Evolutionary conservation across 2,329 filamentous ascomycete species (phyloP).

Genomic region (Graphiopsis chlorocephala): DNA sequence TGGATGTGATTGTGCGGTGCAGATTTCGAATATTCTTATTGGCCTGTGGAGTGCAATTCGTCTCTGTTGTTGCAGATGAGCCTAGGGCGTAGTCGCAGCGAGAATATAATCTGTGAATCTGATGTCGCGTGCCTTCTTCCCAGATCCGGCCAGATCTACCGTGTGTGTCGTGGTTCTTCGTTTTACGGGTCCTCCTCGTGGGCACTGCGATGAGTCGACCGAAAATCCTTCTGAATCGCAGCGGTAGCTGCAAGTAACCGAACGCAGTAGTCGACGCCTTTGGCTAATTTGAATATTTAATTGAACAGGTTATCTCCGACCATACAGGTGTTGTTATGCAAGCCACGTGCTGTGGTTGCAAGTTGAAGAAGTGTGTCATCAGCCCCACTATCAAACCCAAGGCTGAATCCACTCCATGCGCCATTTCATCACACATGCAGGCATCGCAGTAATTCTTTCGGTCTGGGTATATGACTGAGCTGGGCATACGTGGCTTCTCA

Average conservation of each 20-base stretch:
- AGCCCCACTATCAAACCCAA: neutral
- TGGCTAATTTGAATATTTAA: neutral
- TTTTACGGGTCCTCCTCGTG: neutral
- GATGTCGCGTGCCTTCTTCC: neutral
- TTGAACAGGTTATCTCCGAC: neutral
- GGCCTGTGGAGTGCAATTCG: neutral
- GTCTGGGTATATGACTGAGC: too few relatives aligned
- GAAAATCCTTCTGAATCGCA: neutral
- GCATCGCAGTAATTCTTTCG: neutral
- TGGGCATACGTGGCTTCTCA: neutral
- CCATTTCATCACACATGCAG: neutral
- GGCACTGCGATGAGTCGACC: neutral
- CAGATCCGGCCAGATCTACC: neutral
- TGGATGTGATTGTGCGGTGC: neutral
- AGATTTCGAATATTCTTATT: too few relatives aligned
- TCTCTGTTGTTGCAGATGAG: neutral
- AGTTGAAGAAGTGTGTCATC: slow-evolving; percentile 6
- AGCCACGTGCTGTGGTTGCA: neutral
- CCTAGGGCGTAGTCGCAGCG: too few relatives aligned
- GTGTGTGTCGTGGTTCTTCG: neutral
- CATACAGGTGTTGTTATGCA: neutral
- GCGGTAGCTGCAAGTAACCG: neutral
- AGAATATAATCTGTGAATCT: too few relatives aligned
- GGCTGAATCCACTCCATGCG: neutral
- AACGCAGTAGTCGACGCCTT: neutral